Evolutionary conservation across 257 asterid species (phyloP), one percentile per base, ranked within the genome.

Genomic region (Capsicum chinense): DNA sequence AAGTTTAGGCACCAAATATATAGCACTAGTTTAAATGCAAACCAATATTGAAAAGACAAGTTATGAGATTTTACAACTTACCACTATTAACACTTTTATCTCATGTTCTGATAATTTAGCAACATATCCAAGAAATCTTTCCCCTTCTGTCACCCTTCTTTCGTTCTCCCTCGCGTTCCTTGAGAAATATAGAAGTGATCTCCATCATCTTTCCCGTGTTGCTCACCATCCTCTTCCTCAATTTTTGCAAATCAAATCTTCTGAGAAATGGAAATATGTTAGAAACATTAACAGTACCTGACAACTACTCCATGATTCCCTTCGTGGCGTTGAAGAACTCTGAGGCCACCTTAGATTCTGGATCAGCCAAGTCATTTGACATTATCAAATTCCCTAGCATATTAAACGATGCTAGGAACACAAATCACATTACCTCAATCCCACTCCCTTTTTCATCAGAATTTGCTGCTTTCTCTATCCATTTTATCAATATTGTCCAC

Each of bases 311-410:
- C 89, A 84, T 88, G 50, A 92, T 21, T 69, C 91, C 90, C 42
- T 86, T 79, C 92, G 90, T 91, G 39, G 92, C 90, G 39, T 62
- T 79, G 64, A 90, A 91, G 58, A 92, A 92, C 13, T 90, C 92
- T 5, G 92, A 88, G 3, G 90, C 93, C 74, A 88, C 87, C 13
- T 39, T 86, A 0, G 94, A 87, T 0, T 87, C 83, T 1, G 95
- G 93, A 84, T 86, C 85, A 54, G 89, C 89, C 56, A 92, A 83
- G 57, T 92, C 94, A 50, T 86, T 85, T 0, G 94, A 92, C 50
- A 92, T 56, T 92, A 92, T 88, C 3, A 92, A 73, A 57, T 92
- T 92, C 67, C 92, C 97, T 15, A 92, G 35, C 93, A 90, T 91
- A 84, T 92, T 92, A 52, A 91, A 92, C 63, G 93, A 88, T 1